Percentiles rank a stretch among this genome's conserved stretches.
These are phyloP conservation scores for Magnaporthales sp. DNA, from an alignment of 2,329 filamentous ascomycete species.

Conservation along the genomic window DNA sequence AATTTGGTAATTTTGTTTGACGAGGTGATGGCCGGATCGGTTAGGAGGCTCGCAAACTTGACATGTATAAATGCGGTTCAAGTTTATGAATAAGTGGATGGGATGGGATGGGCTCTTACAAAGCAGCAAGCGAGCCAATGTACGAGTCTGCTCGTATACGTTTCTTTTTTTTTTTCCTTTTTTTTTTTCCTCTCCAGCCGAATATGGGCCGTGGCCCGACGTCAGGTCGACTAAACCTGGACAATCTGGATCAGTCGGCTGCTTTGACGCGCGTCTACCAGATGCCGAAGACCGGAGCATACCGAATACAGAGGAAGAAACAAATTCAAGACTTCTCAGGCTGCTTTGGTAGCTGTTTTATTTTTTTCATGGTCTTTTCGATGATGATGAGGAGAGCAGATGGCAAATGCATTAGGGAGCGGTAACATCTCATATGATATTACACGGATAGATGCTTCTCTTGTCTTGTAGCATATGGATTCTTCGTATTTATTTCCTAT, in stretches of 20 bases:
- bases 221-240: background rate
- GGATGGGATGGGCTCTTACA: background rate
- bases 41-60: background rate
- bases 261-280: background rate
- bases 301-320: background rate
- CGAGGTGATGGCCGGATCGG: too few relatives aligned
- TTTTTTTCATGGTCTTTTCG: too few relatives aligned
- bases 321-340: background rate
- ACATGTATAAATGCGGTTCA: background rate
- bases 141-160: too few relatives aligned
- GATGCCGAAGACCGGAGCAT: background rate
- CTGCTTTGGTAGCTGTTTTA: too few relatives aligned
- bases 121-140: background rate
- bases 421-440: too few relatives aligned
- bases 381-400: too few relatives aligned
- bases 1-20: background rate
- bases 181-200: background rate
- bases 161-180: too few relatives aligned
- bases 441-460: too few relatives aligned
- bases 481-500: background rate
- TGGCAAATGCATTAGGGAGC: too few relatives aligned
- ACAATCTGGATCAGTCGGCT: background rate
- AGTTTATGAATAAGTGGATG: background rate
- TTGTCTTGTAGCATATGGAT: too few relatives aligned
- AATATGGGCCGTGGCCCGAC: too few relatives aligned